Evolutionary conservation across 1,139 yeast genomes (phyloP), one percentile per base, ranked within the genome.

Genomic region (Spathaspora sp.): DNA sequence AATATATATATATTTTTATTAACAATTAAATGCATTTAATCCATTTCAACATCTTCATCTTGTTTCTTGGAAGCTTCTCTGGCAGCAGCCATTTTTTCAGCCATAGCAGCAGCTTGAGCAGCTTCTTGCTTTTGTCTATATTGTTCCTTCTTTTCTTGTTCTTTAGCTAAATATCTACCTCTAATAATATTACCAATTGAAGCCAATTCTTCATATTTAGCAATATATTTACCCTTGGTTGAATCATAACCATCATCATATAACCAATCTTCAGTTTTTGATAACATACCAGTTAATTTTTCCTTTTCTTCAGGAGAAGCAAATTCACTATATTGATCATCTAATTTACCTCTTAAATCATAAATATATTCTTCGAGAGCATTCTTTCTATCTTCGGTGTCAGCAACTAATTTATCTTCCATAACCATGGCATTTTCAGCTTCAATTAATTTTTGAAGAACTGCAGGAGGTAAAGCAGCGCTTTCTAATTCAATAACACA

Each of bases 311-410:
- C 90, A 51, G 86, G 95, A 56, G 86, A 79, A 53, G 98, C 97
- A 65, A 91, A 93, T 57, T 80, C 85, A 58, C 89, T 80, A 70
- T 91, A 93, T 64, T 85, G 85, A 49, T 90, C 99, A 51, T 91
- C 97, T 64, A 95, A 81, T 78, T 95, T 93, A 67, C 96, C 96
- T 78, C 99, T 89, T 71, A 93, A 84, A 62, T 89, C 96, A 76
- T 93, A 93, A 64, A 95, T 93, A 81, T 93, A 93, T 78, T 93
- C 99, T 79, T 93, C 99, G 55, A 95, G 81, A 57, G 97, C 95
- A 70, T 93, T 93, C 88, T 93, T 93, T 74, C 91, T 89, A 76
- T 93, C 98, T 78, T 93, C 99, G 57, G 99, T 95, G 76, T 93
- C 98, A 58, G 96, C 96, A 57, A 93, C 97, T 60, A 93, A 84